A percentile compares a stretch with the other conserved stretches of the same genome.
Evolutionary conservation across 2,329 filamentous ascomycete species (phyloP).

Genomic region (Knufia petricola): DNA sequence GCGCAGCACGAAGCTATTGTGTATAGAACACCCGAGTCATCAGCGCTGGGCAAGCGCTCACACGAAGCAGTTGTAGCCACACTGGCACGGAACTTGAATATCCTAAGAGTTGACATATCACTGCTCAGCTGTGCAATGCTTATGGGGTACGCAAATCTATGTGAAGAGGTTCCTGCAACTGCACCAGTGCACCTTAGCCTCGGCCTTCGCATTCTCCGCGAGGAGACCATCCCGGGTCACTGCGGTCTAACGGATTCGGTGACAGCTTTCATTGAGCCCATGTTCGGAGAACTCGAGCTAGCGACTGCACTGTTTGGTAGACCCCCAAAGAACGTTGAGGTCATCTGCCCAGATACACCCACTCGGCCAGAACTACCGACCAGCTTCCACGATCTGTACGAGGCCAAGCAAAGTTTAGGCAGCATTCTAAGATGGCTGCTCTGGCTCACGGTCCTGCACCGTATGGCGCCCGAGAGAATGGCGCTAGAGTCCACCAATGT

Average conservation of each 20-base stretch:
- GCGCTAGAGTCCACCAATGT: not conserved
- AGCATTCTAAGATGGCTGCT: not conserved
- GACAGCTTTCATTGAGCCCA: not conserved
- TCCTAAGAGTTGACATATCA: not conserved
- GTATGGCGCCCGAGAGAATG: no score
- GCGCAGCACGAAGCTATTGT: not conserved
- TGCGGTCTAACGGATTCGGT: not conserved
- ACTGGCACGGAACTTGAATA: not conserved
- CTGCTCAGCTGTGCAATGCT: constrained; percentile 2
- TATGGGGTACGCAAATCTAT: constrained; percentile 1
- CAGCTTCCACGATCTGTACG: not conserved
- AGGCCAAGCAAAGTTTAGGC: not conserved
- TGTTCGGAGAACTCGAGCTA: constrained; percentile 2
- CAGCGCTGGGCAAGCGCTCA: not conserved
- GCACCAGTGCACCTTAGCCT: constrained; percentile 1
- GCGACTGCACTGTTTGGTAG: not conserved
- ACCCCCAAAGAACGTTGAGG: not conserved
- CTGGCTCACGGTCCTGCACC: not conserved
- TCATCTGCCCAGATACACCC: not conserved
- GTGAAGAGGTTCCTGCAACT: constrained; percentile 2
- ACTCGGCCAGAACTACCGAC: not conserved
- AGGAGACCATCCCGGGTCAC: not conserved
- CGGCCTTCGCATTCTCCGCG: constrained; percentile 2
- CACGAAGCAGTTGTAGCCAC: not conserved
- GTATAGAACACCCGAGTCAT: not conserved